Evolutionary conservation across 139 green algal species (phyloP), one percentile per base, ranked within the genome.

Genomic region (Asterochloris erici): DNA sequence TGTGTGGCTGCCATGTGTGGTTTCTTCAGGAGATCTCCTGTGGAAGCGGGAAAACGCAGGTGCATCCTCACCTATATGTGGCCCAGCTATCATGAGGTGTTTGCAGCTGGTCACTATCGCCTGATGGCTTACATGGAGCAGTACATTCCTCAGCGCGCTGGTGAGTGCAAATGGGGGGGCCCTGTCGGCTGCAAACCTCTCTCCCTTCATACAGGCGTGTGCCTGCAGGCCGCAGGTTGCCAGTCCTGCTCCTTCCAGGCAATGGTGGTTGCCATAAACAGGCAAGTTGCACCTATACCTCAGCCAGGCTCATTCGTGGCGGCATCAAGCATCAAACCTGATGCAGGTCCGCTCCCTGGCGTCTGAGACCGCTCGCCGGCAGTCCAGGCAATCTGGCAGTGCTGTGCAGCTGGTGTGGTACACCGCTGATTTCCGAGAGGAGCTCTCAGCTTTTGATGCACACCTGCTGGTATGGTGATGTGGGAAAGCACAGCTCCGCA

Each of bases 381-480:
- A 85, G 78, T 23, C 73, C 17, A 82, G 85, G 80, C 64, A 62
- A 78, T 54, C 26, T 69, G 23, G 69, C 13, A 13, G 24, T 70
- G 12, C 54, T 14, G 23, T 26, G 4, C 38, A 27, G 24, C n/a
- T 92, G 63, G 76, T 87, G 21, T 94, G 91, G 90, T 94, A 88
- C 80, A n/a, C 85, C 10, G 73, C 91, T 60, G 88, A 94, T 78
- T 85, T 93, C 60, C 61, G 77, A n/a, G 86, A 91, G 61, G 88
- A 95, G 86, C 79, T 91, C 73, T 87, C 83, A 21, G 92, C 92
- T 0, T 91, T 95, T 74, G 87, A 95, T 74, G 90, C 85, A 0
- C 63, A 77, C 23, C 69, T 89, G 24, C 79, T 93, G 75, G 83
- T 88, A 54, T 13, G 84, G 68, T 28, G 75, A 13, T 76, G 23